Conservation (phyloP, 106 monocot species). For the Vanilla planifolia region DNA sequence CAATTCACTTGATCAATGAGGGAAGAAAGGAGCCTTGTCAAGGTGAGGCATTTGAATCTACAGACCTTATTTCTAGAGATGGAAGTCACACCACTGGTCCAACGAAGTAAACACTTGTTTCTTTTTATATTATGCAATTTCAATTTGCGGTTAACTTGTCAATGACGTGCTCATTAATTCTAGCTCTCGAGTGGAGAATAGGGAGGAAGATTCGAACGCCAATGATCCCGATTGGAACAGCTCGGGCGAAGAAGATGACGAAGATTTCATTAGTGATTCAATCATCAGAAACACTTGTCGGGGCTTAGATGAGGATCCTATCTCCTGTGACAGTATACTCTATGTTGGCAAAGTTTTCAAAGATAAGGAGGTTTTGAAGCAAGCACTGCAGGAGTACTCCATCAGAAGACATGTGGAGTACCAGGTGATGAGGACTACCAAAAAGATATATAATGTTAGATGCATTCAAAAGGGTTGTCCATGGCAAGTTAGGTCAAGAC, state of each 20-base stretch:
- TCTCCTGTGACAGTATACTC: neutral
- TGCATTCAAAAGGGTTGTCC: constrained; percentile 3
- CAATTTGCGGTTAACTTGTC: too few relatives aligned
- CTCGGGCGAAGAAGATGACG: constrained; percentile 4
- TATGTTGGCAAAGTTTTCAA: neutral
- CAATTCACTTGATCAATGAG: too few relatives aligned
- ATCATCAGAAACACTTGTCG: constrained; percentile 1
- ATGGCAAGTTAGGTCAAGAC: constrained; percentile 2
- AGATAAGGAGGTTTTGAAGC: constrained; percentile 8
- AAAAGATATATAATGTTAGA: constrained; percentile 3
- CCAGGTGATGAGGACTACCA: neutral
- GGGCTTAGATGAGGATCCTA: constrained; percentile 1
- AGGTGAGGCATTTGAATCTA: too few relatives aligned
- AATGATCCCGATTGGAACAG: neutral
- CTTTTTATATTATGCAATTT: neutral
- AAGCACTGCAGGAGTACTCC: constrained; percentile 7
- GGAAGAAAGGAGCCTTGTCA: too few relatives aligned
- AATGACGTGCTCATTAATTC: neutral
- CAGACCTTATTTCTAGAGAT: neutral
- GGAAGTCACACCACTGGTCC: neutral
- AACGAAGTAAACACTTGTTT: neutral
- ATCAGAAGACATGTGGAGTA: constrained; percentile 8
- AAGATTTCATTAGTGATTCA: constrained; percentile 1
- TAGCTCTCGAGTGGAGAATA: constrained; percentile 2
- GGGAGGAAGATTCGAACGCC: constrained; percentile 1